A percentile compares a stretch with the other conserved stretches of the same genome.
phyloP scores from a whole-genome alignment of 768 basidiomycete species.

The Asterophora lycoperdoides region DNA sequence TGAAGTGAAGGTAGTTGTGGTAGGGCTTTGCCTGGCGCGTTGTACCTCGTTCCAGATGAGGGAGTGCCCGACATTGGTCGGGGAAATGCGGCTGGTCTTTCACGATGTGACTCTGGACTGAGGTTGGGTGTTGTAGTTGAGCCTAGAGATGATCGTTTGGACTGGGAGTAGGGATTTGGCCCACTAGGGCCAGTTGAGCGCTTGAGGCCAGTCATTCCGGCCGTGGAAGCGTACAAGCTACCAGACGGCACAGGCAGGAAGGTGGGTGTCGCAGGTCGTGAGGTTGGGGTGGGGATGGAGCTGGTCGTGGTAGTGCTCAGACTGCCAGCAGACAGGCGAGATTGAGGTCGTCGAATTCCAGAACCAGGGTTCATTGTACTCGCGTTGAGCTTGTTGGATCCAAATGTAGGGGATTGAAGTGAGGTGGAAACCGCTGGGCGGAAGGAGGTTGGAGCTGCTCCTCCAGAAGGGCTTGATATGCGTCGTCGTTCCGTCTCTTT shows the following conservation, averaged over 20 bases:
- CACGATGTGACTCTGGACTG: constrained; percentile 25
- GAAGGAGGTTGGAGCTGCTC: constrained; percentile 40
- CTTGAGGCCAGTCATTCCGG: constrained; percentile 47
- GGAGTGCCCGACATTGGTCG: constrained; percentile 27
- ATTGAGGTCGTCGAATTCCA: constrained; percentile 61
- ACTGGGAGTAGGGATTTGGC: constrained; percentile 35
- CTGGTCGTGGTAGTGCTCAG: constrained; percentile 47
- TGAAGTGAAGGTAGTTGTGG: constrained; percentile 40
- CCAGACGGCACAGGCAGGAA: constrained; percentile 67
- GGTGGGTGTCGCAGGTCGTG: constrained; percentile 73
- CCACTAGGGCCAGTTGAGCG: constrained; percentile 53
- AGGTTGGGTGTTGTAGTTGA: constrained; percentile 34
- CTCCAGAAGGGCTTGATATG: constrained; percentile 55
- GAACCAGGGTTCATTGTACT: constrained; percentile 34
- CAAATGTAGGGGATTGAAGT: constrained; percentile 41
- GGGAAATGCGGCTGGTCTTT: constrained; percentile 28
- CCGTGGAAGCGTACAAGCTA: constrained; percentile 38
- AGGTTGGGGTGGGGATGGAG: constrained; percentile 61
- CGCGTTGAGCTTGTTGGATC: constrained; percentile 33
- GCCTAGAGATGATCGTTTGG: constrained; percentile 64
- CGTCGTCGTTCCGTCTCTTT: constrained; percentile 55
- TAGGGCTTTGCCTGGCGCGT: constrained; percentile 33
- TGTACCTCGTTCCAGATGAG: constrained; percentile 25
- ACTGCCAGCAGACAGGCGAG: constrained; percentile 65
- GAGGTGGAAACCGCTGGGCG: constrained; percentile 45